Percentiles rank a stretch among this genome's conserved stretches.
phyloP scores from a whole-genome alignment of 805 yeast genomes.

The Saccharomycopsis malanga region DNA sequence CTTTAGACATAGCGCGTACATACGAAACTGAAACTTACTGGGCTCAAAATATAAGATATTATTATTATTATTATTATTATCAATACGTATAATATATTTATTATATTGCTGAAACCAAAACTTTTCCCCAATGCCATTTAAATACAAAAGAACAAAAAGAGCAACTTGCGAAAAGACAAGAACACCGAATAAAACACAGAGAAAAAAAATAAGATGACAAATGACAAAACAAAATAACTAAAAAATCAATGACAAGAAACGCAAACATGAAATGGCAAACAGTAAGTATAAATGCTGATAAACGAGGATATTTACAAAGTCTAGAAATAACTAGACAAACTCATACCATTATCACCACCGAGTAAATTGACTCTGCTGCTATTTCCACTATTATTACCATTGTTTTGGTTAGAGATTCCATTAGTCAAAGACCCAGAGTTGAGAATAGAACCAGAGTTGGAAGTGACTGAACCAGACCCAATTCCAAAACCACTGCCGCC shows the following conservation, averaged over 20 bases:
- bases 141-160: too few species aligned
- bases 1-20: too few species aligned
- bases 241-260: neutral
- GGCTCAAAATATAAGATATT: too few species aligned
- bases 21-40: too few species aligned
- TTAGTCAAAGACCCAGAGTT: neutral
- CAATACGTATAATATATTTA: too few species aligned
- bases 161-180: too few species aligned
- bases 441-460: neutral
- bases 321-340: conserved; percentile 12
- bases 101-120: too few species aligned
- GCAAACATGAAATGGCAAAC: neutral
- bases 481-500: neutral
- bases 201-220: neutral
- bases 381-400: neutral
- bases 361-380: neutral
- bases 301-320: too few species aligned
- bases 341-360: conserved; percentile 5
- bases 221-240: neutral
- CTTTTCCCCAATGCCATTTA: too few species aligned
- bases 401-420: neutral
- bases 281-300: neutral
- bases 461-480: neutral
- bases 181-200: neutral
- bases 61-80: too few species aligned